Evolutionary conservation across 2,329 filamentous ascomycete genomes (phyloP), one percentile per base, ranked within the genome.

Genomic region (Ophidiomyces ophidiicola): DNA sequence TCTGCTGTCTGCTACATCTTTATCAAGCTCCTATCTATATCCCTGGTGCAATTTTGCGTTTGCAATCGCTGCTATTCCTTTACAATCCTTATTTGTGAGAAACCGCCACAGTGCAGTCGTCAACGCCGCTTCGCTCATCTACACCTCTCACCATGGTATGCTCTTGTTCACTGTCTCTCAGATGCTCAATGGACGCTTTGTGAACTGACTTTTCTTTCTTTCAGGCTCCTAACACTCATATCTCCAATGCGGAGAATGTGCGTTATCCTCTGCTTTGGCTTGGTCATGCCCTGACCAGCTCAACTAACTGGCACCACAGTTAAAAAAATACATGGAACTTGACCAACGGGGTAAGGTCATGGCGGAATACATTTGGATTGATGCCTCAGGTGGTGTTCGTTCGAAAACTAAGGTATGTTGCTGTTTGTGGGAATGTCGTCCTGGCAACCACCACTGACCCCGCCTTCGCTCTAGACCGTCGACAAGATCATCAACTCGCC

Each of bases 311-410:
- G 19, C 32, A 6, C 52, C 46, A 55, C 64, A 94, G 85, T 78
- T 94, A 64, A 70, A 80, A 64, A 94, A 94, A 68, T 96, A 88
- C 74, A 77, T 90, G 68, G 71, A 72, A 58, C 82, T 96, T 56
- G 80, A 86, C 63, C 88, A 96, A 71, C 83, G 81, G 64, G 87
- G 86, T 63, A 70, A 69, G 54, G 72, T 92, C 60, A 90, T 94
- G 66, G 88, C 86, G 59, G 88, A 94, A 70, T 94, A 94, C 69
- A 78, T 94, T 72, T 94, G 88, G 88, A 81, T 94, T 61, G 87
- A 94, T 59, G 72, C 82, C 50, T 66, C 69, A 50, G 86, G 87
- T 61, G 80, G 81, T 57, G 74, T 83, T 53, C 86, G 90, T 57
- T 94, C 86, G 62, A 98, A 96, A 73, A 88, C 82, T 60, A 92